Base-by-base conservation (phyloP, 108 stramenopile species). In the Pseudonitzschia pungens region DNA sequence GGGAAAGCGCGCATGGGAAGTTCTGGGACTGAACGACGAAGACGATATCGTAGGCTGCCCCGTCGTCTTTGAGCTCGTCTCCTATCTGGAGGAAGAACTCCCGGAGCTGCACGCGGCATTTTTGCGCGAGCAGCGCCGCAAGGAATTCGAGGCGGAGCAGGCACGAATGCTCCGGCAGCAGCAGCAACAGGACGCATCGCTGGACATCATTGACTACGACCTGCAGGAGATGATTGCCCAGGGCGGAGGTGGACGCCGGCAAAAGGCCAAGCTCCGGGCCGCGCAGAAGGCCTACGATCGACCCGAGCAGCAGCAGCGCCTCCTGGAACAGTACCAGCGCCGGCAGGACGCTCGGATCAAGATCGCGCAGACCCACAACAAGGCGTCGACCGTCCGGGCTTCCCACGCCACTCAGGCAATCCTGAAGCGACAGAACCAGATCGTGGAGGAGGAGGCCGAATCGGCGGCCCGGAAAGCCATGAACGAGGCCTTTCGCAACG, bases 211-310 rank as follows among this genome's bases (percentile, higher is more conserved):
- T 6, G 36, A 36, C 6, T 36, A 5, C 22, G 53, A 10, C n/a
- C 12, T 54, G 24, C 3, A 6, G 57, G 57, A 5, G 57, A 26
- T 31, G 57, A 9, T 3, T 14, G 8, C n/a, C 2, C 6, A n/a
- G 3, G 8, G 11, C 54, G 84, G 18, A 83, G 85, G 14, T n/a
- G n/a, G n/a, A n/a, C 76, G 89, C 31, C 77, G 86, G 3, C 86
- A 87, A 69, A 51, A 70, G 1, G 85, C 85, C 55, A 86, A 75
- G 59, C 77, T 88, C 11, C 67, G 68, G 12, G 89, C 85, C 3
- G 87, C 85, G 12, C 85, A 86, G 68, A 90, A 87, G 62, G 73
- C 79, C 8, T 86, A 81, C 52, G 75, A 78, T 26, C 78, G 84
- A 16, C 81, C 72, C 51, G 81, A 77, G 18, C 71, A 77, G 26